Percentiles rank a stretch among this genome's conserved stretches.
phyloP scores from a whole-genome alignment of 495 filamentous ascomycete species.

The Podospora conica region DNA sequence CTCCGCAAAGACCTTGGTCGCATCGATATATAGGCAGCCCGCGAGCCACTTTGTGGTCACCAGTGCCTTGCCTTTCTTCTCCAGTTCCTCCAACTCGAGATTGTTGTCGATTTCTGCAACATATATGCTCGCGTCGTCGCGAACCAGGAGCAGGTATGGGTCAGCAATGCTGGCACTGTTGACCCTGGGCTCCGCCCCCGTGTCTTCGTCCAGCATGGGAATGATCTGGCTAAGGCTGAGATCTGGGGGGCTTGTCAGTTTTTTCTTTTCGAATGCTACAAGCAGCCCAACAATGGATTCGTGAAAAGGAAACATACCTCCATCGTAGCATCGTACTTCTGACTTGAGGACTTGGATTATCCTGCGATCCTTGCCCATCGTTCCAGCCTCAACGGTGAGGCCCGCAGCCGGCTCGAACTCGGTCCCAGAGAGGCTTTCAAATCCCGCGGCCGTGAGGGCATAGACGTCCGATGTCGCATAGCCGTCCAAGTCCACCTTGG shows the following conservation, averaged over 20 bases:
- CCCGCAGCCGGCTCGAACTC: conserved; percentile 89
- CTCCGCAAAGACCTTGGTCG: conserved; percentile 48
- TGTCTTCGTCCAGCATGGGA: conserved; percentile 82
- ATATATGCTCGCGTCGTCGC: conserved; percentile 71
- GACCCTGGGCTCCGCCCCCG: conserved; percentile 65
- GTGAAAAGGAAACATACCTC: conserved; percentile 50
- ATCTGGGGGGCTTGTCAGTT: conserved; percentile 45
- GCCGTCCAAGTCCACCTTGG: conserved; percentile 50
- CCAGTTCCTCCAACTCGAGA: conserved; percentile 80
- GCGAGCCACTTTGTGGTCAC: conserved; percentile 65
- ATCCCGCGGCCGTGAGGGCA: conserved; percentile 51
- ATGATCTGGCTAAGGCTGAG: conserved; percentile 82
- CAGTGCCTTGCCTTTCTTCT: conserved; percentile 48
- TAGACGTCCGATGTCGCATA: conserved; percentile 57
- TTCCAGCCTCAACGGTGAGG: conserved; percentile 72
- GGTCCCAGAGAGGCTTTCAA: conserved; percentile 60
- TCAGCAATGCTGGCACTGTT: conserved; percentile 79
- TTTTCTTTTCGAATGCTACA: conserved; percentile 10
- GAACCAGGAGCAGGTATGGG: conserved; percentile 77
- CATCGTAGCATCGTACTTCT: conserved; percentile 83
- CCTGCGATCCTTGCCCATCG: conserved; percentile 63
- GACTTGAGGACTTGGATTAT: conserved; percentile 79
- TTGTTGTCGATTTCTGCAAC: conserved; percentile 69
- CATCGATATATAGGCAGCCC: conserved; percentile 72
- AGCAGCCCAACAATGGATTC: conserved; percentile 12